These are phyloP conservation scores for Cyclotella distinguenda DNA, from an alignment of 108 stramenopile species.

Conservation along the genomic window DNA sequence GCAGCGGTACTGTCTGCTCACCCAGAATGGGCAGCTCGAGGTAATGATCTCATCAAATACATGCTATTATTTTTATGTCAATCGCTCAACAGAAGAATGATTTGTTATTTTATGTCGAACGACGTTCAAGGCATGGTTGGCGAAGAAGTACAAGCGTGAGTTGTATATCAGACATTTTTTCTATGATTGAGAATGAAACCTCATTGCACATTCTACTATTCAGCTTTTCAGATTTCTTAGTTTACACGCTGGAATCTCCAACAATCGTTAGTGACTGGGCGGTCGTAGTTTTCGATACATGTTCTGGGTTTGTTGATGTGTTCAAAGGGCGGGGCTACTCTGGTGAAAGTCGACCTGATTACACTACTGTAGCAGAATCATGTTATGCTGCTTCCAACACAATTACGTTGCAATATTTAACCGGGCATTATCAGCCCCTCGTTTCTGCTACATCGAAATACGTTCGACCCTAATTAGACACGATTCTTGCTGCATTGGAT, in stretches of 20 bases:
- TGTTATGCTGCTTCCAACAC: slow-evolving; percentile 46
- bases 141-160: slow-evolving; percentile 51
- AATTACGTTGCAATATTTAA: slow-evolving; percentile 52
- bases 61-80: too few relatives aligned
- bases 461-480: slow-evolving; percentile 43
- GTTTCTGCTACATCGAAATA: slow-evolving; percentile 14
- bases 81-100: too few relatives aligned
- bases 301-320: slow-evolving; percentile 60
- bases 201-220: neutral
- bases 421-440: slow-evolving; percentile 64
- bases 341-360: slow-evolving; percentile 11
- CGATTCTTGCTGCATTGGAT: slow-evolving; percentile 49
- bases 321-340: slow-evolving; percentile 56
- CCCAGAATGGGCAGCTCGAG: slow-evolving; percentile 63
- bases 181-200: neutral
- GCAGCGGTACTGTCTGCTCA: slow-evolving; percentile 61
- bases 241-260: slow-evolving; percentile 55
- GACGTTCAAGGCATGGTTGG: slow-evolving; percentile 59
- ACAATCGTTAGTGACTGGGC: slow-evolving; percentile 64
- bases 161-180: neutral
- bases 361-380: neutral
- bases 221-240: slow-evolving; percentile 68
- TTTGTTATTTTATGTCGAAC: too few relatives aligned
- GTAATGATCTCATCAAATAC: slow-evolving; percentile 24
- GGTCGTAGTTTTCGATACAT: slow-evolving; percentile 56